A percentile compares a stretch with the other conserved stretches of the same genome.
These are phyloP conservation scores for Mitragyna speciosa DNA, from an alignment of 257 asterid genomes.

Conservation along the genomic window DNA sequence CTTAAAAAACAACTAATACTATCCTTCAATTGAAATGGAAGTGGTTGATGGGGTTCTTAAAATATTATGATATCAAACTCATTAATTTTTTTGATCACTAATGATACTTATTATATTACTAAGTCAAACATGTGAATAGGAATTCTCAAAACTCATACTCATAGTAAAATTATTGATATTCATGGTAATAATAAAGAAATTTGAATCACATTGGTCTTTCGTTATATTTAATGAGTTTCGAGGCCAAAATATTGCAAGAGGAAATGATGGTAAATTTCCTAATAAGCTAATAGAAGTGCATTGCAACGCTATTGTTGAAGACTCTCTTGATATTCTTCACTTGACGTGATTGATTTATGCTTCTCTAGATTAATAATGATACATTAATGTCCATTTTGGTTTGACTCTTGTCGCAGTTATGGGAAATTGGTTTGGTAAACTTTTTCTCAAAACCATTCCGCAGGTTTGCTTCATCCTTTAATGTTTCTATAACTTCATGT, in stretches of 20 bases:
- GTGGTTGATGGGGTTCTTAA: too few relatives aligned
- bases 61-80: too few relatives aligned
- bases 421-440: slow-evolving; percentile 48
- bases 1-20: too few relatives aligned
- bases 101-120: too few relatives aligned
- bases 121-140: too few relatives aligned
- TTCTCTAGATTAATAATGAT: not conserved
- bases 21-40: too few relatives aligned
- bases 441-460: slow-evolving; percentile 54
- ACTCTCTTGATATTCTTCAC: not conserved
- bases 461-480: slow-evolving; percentile 47
- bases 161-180: too few relatives aligned
- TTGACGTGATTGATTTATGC: not conserved
- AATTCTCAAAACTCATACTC: too few relatives aligned
- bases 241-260: not conserved
- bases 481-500: not conserved
- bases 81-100: too few relatives aligned
- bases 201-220: too few relatives aligned
- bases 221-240: not conserved
- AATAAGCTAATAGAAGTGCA: not conserved
- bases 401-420: slow-evolving; percentile 40
- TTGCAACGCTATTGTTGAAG: not conserved
- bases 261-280: too few relatives aligned
- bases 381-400: not conserved
- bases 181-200: too few relatives aligned